Base-by-base conservation (phyloP, 179 eudicot genomes). In the Actinidia arguta region DNA sequence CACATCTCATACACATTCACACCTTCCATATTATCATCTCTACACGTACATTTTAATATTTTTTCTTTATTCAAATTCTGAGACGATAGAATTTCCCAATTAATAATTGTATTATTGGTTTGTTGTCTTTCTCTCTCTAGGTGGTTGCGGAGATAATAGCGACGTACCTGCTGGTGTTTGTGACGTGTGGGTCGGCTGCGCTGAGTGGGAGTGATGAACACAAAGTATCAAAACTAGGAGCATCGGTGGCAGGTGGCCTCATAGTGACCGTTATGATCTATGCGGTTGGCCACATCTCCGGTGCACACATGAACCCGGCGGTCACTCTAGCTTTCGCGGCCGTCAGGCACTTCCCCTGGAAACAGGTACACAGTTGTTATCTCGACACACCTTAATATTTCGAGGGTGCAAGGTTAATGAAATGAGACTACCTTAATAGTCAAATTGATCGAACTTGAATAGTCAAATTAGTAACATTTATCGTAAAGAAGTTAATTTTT, bases 241-340 rank as follows among this genome's bases (percentile, higher is more conserved):
- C 91, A 3, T 93, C 95, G 0, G 81, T 93, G 1, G 93, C 91
- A 0, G 93, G 91, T 8, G 97, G 97, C 1, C 90, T 93, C 27
- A 86, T 93, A 7, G 97, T 93, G 8, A 92, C 90, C 0, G 95
- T 91, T 4, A 93, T 93, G 97, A 93, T 93, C 11, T 93, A 91
- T 59, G 90, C 94, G 0, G 94, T 93, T 14, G 95, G 97, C 0
- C 97, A 93, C 80, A 85, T 93, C 78, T 93, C 97, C 1, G 97
- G 97, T 16, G 97, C 92, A 6, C 94, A 92, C 70, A 92, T 93
- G 93, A 93, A 93, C 90, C 93, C 95, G 0, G 95, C 94, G 25
- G 94, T 94, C 76, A 94, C 98, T 56, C 75, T 94, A 1, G 95
- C 94, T 48, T 91, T 94, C 42, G 93, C 98, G 24, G 88, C 94